A percentile compares a stretch with the other conserved stretches of the same genome.
phyloP scores from a whole-genome alignment of 352 stramenopile species.

The Globisporangium viniferum region DNA sequence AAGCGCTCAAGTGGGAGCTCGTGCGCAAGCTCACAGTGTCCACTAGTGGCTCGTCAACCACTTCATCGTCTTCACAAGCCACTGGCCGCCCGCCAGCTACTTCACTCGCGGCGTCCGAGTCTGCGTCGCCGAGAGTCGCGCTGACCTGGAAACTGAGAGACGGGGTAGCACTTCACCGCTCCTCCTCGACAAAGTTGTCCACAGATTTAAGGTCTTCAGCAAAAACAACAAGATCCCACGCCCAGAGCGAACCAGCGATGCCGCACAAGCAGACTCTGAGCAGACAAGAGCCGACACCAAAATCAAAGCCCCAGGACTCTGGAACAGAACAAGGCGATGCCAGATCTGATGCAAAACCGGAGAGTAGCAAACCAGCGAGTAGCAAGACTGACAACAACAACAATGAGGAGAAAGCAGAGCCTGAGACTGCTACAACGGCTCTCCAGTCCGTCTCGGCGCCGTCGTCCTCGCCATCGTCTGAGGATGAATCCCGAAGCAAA shows the following conservation, averaged over 20 bases:
- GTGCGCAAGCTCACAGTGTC: constrained; percentile 45
- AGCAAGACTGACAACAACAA: background rate
- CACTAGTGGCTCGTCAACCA: constrained; percentile 7
- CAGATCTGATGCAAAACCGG: background rate
- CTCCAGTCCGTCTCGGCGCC: background rate
- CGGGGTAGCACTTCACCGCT: constrained; percentile 30
- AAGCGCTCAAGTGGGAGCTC: constrained; percentile 73
- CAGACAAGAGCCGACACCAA: background rate
- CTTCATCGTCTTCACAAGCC: background rate
- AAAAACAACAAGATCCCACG: constrained; percentile 3
- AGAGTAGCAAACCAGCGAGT: background rate
- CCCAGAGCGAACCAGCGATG: constrained; percentile 14
- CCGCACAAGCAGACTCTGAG: background rate
- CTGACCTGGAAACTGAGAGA: constrained; percentile 61
- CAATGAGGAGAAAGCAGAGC: background rate
- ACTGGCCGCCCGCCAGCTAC: constrained; percentile 5
- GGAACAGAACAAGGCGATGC: background rate
- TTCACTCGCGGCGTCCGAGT: constrained; percentile 16
- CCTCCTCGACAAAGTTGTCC: constrained; percentile 10
- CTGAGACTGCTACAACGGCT: background rate
- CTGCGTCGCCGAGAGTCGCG: constrained; percentile 27
- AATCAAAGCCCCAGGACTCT: background rate
- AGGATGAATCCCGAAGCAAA: constrained; percentile 9
- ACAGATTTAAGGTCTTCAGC: background rate
- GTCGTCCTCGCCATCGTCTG: constrained; percentile 10